Base-by-base conservation (phyloP, 2,329 filamentous ascomycete genomes). In the Sarocladium kiliense region DNA sequence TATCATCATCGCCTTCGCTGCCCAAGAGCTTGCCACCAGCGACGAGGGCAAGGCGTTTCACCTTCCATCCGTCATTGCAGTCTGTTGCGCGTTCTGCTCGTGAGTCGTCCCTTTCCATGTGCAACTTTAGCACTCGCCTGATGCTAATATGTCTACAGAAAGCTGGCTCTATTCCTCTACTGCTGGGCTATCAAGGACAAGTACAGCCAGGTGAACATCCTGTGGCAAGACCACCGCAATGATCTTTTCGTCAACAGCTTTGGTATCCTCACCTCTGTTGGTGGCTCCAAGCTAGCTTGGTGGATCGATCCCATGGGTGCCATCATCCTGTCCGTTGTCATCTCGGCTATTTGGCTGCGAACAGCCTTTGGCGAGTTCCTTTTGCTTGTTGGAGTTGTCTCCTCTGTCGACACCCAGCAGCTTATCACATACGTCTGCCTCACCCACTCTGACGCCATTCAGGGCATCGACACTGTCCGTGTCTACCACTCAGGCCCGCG, bases 171-270 rank as follows among this genome's bases (percentile, higher is more conserved):
- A 1, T 97, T 97, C 70, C 63, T 95, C 25, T 97, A 97, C 76
- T 97, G 94, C 74, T 97, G 88, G 84, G 84, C 89, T 3, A 73
- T 97, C 64, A 87, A 93, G 62, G 87, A 97, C 74, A 89, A 90
- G 64, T 96, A 97, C 76, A 91, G 85, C 58, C 92, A 97, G 70
- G 85, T 97, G 60, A 83, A 88, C 56, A 97, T 97, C 67, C 77
- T 97, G 14, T 97, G 91, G 92, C 89, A 96, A 70, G 93, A 97
- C 66, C 94, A 99, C 74, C 87, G 94, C 58, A 99, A 99, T 67
- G 94, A 99, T 67, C 78, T 99, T n/a, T 79, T 96, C 64, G 91
- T 99, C 79, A 99, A 97, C 69, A 91, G 91, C 54, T 91, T 96
- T 62, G 91, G 88, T 82, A 85, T 97, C 60, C 72, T 97, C 55